These are phyloP conservation scores for Teratosphaeria zuluensis DNA, from an alignment of 2,329 filamentous ascomycete genomes.

Conservation along the genomic window DNA sequence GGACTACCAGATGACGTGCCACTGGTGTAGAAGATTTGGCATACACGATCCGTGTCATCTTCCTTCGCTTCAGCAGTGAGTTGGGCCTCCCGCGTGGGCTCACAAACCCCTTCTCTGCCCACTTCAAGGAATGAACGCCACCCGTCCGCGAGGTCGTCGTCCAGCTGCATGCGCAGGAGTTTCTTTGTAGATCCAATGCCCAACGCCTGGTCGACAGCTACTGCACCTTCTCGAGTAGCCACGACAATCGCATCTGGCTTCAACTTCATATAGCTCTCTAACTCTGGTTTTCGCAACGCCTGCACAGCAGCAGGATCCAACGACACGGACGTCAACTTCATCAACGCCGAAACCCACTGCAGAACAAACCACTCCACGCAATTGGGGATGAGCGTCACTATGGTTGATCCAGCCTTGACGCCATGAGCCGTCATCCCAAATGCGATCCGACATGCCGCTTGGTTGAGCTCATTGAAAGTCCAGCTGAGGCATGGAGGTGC, in stretches of 20 bases:
- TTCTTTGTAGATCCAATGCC: neutral
- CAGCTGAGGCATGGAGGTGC: neutral
- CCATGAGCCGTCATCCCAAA: neutral
- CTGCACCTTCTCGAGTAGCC: neutral
- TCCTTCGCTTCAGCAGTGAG: neutral
- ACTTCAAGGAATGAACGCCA: neutral
- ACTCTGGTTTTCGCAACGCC: neutral
- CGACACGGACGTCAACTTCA: neutral
- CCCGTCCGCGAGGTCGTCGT: neutral
- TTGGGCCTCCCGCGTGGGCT: neutral
- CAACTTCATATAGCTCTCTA: conserved; percentile 1
- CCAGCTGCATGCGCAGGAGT: neutral
- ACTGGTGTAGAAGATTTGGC: neutral
- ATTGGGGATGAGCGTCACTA: neutral
- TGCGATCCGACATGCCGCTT: neutral
- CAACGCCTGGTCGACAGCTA: neutral
- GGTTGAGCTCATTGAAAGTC: neutral
- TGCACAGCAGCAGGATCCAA: neutral
- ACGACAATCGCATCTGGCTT: conserved; percentile 1
- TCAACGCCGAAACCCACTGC: neutral
- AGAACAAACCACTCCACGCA: neutral
- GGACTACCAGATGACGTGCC: conserved; percentile 1
- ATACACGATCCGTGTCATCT: neutral
- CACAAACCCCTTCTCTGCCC: neutral
- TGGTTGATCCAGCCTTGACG: neutral